Conservation (phyloP, 1,139 yeast genomes). For the Saccharomyces hybrid region DNA sequence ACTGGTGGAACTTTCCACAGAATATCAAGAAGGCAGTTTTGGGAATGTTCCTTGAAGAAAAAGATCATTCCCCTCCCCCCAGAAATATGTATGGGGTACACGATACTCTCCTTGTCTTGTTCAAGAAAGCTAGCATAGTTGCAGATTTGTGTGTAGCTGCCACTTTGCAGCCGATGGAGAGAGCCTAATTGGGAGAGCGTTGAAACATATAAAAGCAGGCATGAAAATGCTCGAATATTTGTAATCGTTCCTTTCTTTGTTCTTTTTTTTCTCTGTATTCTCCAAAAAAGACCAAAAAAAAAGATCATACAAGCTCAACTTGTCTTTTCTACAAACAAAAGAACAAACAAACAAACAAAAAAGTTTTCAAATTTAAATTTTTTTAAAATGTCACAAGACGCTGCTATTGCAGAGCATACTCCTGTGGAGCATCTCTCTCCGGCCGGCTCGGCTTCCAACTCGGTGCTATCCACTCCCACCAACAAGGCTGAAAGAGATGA, state of each 20-base stretch:
- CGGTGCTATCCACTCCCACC: constrained; percentile 17
- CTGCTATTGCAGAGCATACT: too few relatives aligned
- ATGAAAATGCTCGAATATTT: neutral
- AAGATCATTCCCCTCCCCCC: neutral
- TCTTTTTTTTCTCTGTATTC: neutral
- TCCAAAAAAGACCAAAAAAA: neutral
- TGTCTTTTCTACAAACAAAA: too few relatives aligned
- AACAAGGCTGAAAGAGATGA: constrained; percentile 15
- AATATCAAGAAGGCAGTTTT: neutral
- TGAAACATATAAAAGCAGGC: neutral
- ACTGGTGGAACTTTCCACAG: neutral
- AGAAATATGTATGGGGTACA: neutral
- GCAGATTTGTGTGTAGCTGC: neutral
- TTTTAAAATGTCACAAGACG: too few relatives aligned
- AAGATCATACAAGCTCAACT: too few relatives aligned
- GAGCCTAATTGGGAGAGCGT: neutral
- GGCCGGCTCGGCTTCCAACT: constrained; percentile 11
- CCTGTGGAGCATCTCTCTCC: constrained; percentile 5
- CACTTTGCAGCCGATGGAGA: neutral
- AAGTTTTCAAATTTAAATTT: too few relatives aligned
- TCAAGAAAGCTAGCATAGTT: neutral
- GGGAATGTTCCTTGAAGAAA: neutral
- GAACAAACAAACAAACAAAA: too few relatives aligned
- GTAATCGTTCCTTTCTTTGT: neutral
- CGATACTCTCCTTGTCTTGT: neutral